Base-by-base conservation (phyloP, 208 protist genomes). In the Polymyxa betae region DNA sequence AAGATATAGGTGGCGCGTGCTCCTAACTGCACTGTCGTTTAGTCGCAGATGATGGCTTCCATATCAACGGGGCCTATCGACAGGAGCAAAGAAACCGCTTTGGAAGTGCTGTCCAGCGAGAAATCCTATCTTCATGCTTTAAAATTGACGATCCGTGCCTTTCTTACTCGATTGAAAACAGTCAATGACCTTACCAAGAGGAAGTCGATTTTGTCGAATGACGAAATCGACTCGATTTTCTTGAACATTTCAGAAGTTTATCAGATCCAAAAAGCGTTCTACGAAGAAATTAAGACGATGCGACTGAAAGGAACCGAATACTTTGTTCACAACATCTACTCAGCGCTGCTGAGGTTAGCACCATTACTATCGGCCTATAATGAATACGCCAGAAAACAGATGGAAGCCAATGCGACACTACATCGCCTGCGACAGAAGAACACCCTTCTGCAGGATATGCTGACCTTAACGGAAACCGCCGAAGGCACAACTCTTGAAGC, bases 221-320 rank as follows among this genome's bases (percentile, higher is more conserved):
- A 82, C 10, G 72, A 82, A 43, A 82, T 82, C 72, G 72, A 82
- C 5, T 82, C 72, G 5, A 82, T 82, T 43, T 82, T 82, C 72
- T 82, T 82, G 72, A 82, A 82, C n/a, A 82, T 82, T n/a, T 20
- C 40, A 5, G n/a, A 82, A 20, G 40, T 82, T n/a, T 82, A 82
- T n/a, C 16, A 5, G n/a, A 82, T 82, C n/a, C 72, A 82, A n/a
- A 82, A 82, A 43, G 35, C n/a, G 72, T 82, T 82, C n/a, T 82
- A 82, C 72, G 72, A 82, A 43, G 35, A 43, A 20, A 35, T 82
- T n/a, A 82, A 82, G 72, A n/a, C n/a, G 72, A 82, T 82, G 72
- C 5, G 72, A 35, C 72, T 82, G n/a, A 5, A 82, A 5, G 72
- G 72, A 5, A 38, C 72, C 10, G 72, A 82, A 20, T 82, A 82